A percentile compares a stretch with the other conserved stretches of the same genome.
Evolutionary conservation across 495 filamentous ascomycete species (phyloP).

Genomic region (Aspergillus mulundensis): DNA sequence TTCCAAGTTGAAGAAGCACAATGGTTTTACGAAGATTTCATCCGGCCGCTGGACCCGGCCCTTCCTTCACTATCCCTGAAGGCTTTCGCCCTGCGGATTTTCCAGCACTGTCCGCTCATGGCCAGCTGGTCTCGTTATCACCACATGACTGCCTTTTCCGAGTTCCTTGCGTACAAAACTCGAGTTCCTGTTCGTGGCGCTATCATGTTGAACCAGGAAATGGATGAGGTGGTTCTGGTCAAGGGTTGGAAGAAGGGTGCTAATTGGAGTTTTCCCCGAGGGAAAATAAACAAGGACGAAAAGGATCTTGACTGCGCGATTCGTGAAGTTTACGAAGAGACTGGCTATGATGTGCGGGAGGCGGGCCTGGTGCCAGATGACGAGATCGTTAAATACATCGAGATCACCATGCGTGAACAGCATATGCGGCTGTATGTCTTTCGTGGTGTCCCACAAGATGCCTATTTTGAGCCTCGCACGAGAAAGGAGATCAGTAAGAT

Average conservation of each 20-base stretch:
- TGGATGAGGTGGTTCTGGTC: constrained; percentile 89
- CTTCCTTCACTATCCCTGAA: constrained; percentile 81
- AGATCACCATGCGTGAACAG: constrained; percentile 86
- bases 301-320: constrained; percentile 87
- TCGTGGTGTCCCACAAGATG: constrained; percentile 78
- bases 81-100: constrained; percentile 80
- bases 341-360: constrained; percentile 73
- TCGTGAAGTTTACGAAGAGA: constrained; percentile 93
- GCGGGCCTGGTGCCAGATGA: constrained; percentile 68
- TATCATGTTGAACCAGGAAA: constrained; percentile 82
- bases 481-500: constrained; percentile 97
- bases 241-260: constrained; percentile 97
- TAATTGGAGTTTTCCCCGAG: constrained; percentile 93
- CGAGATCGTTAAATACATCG: constrained; percentile 69
- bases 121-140: constrained; percentile 72
- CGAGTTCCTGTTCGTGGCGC: constrained; percentile 90
- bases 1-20: constrained; percentile 99
- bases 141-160: constrained; percentile 75
- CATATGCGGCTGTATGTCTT: constrained; percentile 90
- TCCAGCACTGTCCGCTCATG: constrained; percentile 86
- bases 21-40: constrained; percentile 99
- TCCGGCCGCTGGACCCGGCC: constrained; percentile 80
- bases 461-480: constrained; percentile 80
- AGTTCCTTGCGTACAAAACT: constrained; percentile 91
- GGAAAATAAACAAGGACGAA: constrained; percentile 97